These are phyloP conservation scores for Nicotiana otophora DNA, from an alignment of 257 asterid genomes.

Conservation along the genomic window DNA sequence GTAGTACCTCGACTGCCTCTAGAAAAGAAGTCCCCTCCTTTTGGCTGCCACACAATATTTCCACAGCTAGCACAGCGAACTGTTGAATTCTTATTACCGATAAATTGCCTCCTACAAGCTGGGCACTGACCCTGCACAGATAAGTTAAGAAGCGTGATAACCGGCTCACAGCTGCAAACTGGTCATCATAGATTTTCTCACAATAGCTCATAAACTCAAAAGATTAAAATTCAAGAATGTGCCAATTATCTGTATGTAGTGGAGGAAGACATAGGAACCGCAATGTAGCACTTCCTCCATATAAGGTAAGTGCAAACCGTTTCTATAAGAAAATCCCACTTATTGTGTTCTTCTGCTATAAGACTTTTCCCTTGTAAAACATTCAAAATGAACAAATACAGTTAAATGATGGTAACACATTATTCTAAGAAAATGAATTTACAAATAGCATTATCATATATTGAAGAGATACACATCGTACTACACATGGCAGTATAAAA, in stretches of 20 bases:
- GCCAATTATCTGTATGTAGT: background rate
- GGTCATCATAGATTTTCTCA: background rate
- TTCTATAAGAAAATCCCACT: background rate
- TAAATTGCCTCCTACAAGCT: constrained; percentile 77
- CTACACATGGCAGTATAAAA: background rate
- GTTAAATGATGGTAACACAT: background rate
- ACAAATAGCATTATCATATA: background rate
- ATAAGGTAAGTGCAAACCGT: background rate
- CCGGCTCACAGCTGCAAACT: background rate
- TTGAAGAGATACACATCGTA: background rate
- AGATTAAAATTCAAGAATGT: background rate
- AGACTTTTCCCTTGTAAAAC: background rate
- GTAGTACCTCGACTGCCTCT: constrained; percentile 51
- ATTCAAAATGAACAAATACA: background rate
- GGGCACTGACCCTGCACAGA: constrained; percentile 89
- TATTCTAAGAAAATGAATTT: background rate
- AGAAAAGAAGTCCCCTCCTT: constrained; percentile 57
- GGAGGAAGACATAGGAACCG: background rate
- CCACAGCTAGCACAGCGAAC: constrained; percentile 84
- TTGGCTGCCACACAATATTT: constrained; percentile 89
- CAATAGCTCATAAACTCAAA: background rate
- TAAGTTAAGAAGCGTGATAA: constrained; percentile 2
- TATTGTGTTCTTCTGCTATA: background rate
- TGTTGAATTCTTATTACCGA: constrained; percentile 79
- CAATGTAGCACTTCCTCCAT: background rate